Conservation (phyloP, 1,284 basidiomycete species). For the Malassezia obtusa region DNA sequence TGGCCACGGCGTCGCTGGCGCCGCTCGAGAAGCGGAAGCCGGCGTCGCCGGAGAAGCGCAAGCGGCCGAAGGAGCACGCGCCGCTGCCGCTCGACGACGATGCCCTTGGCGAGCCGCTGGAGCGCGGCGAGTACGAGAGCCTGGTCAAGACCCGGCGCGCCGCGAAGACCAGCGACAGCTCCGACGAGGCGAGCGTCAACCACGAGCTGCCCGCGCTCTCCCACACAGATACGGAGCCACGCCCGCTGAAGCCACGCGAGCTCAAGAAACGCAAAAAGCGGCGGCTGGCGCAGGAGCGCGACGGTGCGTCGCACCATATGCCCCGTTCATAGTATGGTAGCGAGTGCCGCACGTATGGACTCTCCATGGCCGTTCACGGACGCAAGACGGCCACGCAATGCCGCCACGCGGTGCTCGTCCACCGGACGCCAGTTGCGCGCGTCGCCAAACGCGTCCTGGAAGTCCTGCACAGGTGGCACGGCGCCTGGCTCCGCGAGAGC, state of each 20-base stretch:
- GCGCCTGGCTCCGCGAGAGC: neutral
- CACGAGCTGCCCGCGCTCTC: neutral
- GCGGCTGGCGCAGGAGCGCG: neutral
- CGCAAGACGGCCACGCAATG: neutral
- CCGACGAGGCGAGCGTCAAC: constrained; percentile 1
- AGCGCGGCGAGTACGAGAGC: constrained; percentile 3
- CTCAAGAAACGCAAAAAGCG: constrained; percentile 11
- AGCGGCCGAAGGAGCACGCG: neutral
- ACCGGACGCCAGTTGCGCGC: neutral
- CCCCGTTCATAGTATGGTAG: neutral
- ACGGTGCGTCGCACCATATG: neutral
- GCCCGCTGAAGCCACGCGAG: neutral
- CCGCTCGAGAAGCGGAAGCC: constrained; percentile 8
- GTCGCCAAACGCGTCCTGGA: constrained; percentile 8
- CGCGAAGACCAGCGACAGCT: neutral
- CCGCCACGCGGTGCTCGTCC: no score
- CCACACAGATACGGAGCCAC: neutral
- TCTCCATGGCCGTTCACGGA: neutral
- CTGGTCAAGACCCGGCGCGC: neutral
- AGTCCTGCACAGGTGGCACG: constrained; percentile 11
- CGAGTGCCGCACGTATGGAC: neutral
- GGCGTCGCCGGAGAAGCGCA: constrained; percentile 10
- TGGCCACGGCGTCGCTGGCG: neutral
- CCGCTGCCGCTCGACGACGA: neutral
- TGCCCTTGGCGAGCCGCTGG: neutral